A percentile compares a stretch with the other conserved stretches of the same genome.
Conservation (phyloP, 306 rosid species). For the Rosa rugosa region DNA sequence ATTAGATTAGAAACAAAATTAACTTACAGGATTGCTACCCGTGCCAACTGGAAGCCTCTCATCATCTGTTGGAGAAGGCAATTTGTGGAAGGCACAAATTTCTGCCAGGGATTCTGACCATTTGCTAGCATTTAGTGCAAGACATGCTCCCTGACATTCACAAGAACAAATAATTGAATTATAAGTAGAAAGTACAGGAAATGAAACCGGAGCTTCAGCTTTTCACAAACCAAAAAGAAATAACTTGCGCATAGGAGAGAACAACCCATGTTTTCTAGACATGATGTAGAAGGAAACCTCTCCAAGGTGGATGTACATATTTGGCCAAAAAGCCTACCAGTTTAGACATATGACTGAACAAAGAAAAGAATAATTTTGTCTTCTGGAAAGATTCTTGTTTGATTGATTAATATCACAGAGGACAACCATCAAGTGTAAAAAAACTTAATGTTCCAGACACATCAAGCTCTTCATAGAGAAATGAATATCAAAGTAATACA, state of each 20-base stretch:
- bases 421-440: not conserved
- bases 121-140: conserved; percentile 71
- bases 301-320: not conserved
- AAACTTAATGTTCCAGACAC: not conserved
- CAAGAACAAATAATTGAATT: conserved; percentile 12
- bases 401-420: not conserved
- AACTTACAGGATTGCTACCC: conserved; percentile 99
- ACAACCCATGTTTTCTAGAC: not conserved
- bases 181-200: not conserved
- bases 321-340: not conserved
- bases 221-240: not conserved
- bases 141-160: conserved; percentile 80
- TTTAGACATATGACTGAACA: not conserved
- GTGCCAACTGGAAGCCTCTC: conserved; percentile 97
- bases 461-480: not conserved
- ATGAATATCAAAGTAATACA: not conserved
- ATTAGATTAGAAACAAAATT: not conserved
- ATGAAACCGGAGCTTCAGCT: conserved; percentile 27
- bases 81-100: conserved; percentile 69
- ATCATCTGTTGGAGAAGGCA: conserved; percentile 71
- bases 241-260: not conserved
- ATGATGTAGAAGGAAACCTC: not conserved
- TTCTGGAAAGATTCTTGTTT: not conserved
- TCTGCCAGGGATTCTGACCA: conserved; percentile 67
- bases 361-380: not conserved